Evolutionary conservation across 768 basidiomycete species (phyloP), one percentile per base, ranked within the genome.

Genomic region (Hericium coralloides): DNA sequence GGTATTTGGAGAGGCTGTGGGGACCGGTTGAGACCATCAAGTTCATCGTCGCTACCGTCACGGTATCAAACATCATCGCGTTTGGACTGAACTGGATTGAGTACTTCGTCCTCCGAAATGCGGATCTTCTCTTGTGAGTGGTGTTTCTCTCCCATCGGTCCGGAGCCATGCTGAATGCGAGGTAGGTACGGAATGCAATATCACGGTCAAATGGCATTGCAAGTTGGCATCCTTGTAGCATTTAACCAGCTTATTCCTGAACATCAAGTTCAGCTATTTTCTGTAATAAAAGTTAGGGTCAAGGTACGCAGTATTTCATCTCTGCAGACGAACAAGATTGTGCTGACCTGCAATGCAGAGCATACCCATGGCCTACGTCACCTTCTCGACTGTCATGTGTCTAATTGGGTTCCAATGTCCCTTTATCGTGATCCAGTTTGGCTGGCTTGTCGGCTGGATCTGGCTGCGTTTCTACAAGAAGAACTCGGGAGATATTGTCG

Each of bases 181-280:
- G n/a, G 52, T 50, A 97, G 95, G 47, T 92, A 88, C 71, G 91
- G 86, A 38, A 87, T 91, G 80, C 76, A 81, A 48, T 97, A 95
- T 67, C 92, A 90, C 65, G 97, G 97, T 45, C 88, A 94, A 71
- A 92, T 89, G 80, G 89, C 92, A 5, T 76, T 99, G 18, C 92
- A 97, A 65, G 86, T 85, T 52, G 87, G 86, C 2, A 76, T 95
- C 59, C 76, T 99, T 38, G 97, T 99, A 55, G 95, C 95, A 6
- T 98, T 98, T 72, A 98, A 95, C 3, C 97, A 99, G 70, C 72
- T 97, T 55, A 98, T 98, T 63, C 95, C 95, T 36, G 97, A 99
- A 71, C 95, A 99, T 66, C 95, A 98, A 71, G 85, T 99, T 14
- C 97, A 98, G 69, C 66, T 98, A 17, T 76, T 98, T 58, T 93